Evolutionary conservation across 257 asterid species (phyloP).

Genomic region (Plantago ovata): DNA sequence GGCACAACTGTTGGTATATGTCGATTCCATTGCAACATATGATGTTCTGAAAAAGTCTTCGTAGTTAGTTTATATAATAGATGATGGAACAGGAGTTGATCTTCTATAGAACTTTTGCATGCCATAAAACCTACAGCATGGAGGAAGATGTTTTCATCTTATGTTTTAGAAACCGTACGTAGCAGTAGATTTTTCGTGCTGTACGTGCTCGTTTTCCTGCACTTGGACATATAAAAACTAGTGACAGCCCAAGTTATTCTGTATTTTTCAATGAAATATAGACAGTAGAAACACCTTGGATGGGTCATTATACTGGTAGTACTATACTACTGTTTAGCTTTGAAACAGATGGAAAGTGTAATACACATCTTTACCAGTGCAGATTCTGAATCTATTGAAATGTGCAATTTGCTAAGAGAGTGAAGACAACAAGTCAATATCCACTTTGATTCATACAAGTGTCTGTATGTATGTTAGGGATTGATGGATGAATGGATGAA

Average conservation of each 20-base stretch:
- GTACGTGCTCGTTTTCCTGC: too few species aligned
- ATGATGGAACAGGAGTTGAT: neutral
- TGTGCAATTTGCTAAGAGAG: conserved; percentile 6
- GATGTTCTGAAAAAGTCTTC: too few species aligned
- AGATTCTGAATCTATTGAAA: neutral
- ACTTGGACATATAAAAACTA: too few species aligned
- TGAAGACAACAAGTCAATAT: neutral
- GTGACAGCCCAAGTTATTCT: too few species aligned
- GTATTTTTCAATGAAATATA: neutral
- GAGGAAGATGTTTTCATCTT: too few species aligned
- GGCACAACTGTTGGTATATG: too few species aligned
- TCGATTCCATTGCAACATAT: too few species aligned
- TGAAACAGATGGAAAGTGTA: neutral
- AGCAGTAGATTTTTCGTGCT: neutral
- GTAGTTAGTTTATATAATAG: neutral
- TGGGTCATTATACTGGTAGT: neutral
- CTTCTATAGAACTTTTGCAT: neutral
- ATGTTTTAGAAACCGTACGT: neutral
- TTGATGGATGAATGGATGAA: neutral
- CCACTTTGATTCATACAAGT: conserved; percentile 1
- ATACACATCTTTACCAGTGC: neutral
- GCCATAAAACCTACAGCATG: conserved; percentile 1
- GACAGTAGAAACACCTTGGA: neutral
- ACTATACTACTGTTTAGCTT: too few species aligned
- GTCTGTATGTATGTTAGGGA: conserved; percentile 1